Evolutionary conservation across 2,329 filamentous ascomycete genomes (phyloP), one percentile per base, ranked within the genome.

Genomic region (Alternaria sp.): DNA sequence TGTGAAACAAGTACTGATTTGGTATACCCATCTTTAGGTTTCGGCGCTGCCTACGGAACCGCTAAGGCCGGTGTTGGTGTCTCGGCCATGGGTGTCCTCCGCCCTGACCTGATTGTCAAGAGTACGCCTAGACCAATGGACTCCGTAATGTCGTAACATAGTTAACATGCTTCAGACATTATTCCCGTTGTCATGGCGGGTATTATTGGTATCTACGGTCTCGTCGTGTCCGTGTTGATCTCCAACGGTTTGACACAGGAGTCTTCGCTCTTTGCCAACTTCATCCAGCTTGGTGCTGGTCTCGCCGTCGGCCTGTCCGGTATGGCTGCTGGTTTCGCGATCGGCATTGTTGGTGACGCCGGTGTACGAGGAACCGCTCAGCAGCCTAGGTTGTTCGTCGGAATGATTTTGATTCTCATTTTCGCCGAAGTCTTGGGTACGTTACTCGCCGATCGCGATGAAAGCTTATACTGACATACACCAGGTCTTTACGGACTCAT

Each of bases 101-200:
- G 95, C 82, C 95, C 95, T 81, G 95, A 99, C 82, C 85, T 98
- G 82, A 97, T 98, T 81, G 94, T 99, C 81, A 98, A 97, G 91
- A 98, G 95, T 98, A 90, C 78, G 93, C 51, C 28, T 24, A 38
- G 28, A 28, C 28, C 22, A 12, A 11, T 3, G 9, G 18, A 22
- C 20, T 5, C 7, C 11, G 14, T 18, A 22, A 49, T 6, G 20
- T 24, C 14, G 2, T 24, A 11, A 51, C 2, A 28, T 7, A 30
- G 46, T 63, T 76, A 57, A 72, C 53, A 66, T 43, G 36, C 32
- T 12, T 9, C 71, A 98, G 94, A 97, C 88, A 97, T 98, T 82
- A 94, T 98, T 69, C 95, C 95, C 80, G 95, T 98, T 83, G 97
- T 99, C 89, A 99, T 99, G 95, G 95, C 95, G 87, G 95, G 95